phyloP scores from a whole-genome alignment of 495 filamentous ascomycete species.

The Podospora anserina region DNA sequence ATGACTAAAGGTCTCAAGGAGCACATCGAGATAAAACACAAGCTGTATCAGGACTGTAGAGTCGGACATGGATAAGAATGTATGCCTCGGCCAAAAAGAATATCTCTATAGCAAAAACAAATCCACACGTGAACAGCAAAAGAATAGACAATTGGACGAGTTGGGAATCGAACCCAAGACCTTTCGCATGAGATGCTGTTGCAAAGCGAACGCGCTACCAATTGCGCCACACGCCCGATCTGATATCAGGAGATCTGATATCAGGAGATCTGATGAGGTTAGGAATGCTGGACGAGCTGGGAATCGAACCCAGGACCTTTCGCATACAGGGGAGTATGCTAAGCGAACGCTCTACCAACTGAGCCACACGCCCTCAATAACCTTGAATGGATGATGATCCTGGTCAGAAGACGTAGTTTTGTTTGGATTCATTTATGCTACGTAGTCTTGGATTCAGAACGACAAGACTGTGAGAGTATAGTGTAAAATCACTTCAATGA shows the following conservation, averaged over 20 bases:
- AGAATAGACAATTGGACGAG: background rate
- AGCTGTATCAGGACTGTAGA: too few species aligned
- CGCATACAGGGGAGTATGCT: background rate
- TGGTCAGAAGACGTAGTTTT: background rate
- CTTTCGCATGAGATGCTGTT: slow-evolving; percentile 1
- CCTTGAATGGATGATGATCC: background rate
- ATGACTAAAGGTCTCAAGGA: too few species aligned
- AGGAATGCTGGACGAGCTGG: slow-evolving; percentile 9
- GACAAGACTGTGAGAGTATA: too few species aligned
- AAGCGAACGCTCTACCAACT: background rate
- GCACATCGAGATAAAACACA: too few species aligned
- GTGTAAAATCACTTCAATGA: background rate
- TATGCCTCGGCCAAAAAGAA: too few species aligned
- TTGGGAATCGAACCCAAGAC: slow-evolving; percentile 7
- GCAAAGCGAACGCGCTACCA: slow-evolving; percentile 7
- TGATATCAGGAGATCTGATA: background rate
- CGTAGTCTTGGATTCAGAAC: too few species aligned
- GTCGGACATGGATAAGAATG: too few species aligned
- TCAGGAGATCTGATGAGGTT: background rate
- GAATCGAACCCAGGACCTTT: slow-evolving; percentile 19
- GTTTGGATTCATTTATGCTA: background rate
- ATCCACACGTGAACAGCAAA: too few species aligned
- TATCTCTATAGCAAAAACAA: too few species aligned
- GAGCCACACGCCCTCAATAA: slow-evolving; percentile 5
- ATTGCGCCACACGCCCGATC: slow-evolving; percentile 4